These are phyloP conservation scores for Fusarium haematococcum DNA, from an alignment of 2,329 filamentous ascomycete species.

Conservation along the genomic window DNA sequence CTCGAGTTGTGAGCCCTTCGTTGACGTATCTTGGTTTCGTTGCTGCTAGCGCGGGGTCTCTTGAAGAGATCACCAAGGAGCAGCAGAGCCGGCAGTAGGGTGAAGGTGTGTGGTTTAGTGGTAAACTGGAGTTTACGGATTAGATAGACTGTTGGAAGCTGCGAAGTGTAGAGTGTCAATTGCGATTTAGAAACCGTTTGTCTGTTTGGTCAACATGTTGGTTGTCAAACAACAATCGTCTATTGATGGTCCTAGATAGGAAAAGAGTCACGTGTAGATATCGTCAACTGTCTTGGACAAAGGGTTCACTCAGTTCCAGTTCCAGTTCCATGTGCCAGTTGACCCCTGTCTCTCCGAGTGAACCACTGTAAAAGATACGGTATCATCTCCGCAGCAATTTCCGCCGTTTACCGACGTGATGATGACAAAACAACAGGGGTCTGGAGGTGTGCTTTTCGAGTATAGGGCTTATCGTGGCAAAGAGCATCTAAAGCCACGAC, in stretches of 20 bases:
- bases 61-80: constrained; percentile 57
- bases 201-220: background rate
- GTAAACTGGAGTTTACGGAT: background rate
- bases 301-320: background rate
- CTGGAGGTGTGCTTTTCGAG: background rate
- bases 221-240: background rate
- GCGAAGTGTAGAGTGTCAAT: background rate
- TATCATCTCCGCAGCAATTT: constrained; percentile 27
- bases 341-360: background rate
- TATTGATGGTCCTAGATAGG: background rate
- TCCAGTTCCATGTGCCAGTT: background rate
- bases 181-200: background rate
- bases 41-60: constrained; percentile 71
- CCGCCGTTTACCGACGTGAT: constrained; percentile 3
- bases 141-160: background rate
- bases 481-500: background rate
- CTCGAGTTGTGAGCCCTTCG: background rate
- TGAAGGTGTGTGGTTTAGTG: background rate
- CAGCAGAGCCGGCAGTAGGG: background rate
- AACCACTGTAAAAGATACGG: background rate
- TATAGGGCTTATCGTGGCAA: background rate
- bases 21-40: constrained; percentile 63
- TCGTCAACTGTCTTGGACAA: background rate
- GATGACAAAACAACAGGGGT: background rate
- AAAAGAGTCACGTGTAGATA: background rate